A percentile compares a stretch with the other conserved stretches of the same genome.
phyloP scores from a whole-genome alignment of 2,329 filamentous ascomycete species.

The Falciphora oryzae region DNA sequence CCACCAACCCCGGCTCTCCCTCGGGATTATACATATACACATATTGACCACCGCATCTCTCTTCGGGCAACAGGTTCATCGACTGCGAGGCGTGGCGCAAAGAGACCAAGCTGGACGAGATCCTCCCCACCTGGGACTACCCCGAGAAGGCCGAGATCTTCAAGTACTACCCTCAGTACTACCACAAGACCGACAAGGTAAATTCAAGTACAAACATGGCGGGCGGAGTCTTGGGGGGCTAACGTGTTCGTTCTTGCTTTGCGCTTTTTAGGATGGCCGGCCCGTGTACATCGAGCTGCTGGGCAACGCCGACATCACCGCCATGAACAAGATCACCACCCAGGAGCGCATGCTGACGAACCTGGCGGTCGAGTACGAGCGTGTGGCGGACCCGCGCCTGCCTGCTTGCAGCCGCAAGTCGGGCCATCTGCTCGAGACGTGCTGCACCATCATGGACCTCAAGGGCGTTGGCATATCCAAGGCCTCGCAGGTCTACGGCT shows the following conservation, averaged over 20 bases:
- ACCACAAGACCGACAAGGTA: constrained; percentile 92
- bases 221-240: neutral
- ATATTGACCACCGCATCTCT: neutral
- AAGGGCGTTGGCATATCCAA: constrained; percentile 86
- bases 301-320: constrained; percentile 83
- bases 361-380: constrained; percentile 96
- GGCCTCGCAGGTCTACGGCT: constrained; percentile 78
- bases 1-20: neutral
- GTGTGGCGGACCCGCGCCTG: constrained; percentile 84
- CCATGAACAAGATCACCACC: constrained; percentile 90
- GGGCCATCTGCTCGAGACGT: constrained; percentile 88
- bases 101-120: constrained; percentile 76
- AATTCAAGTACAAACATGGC: neutral
- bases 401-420: constrained; percentile 93
- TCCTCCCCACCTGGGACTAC: constrained; percentile 79
- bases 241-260: constrained; percentile 6
- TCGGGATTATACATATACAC: neutral
- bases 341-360: constrained; percentile 93
- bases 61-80: constrained; percentile 63
- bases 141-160: constrained; percentile 77
- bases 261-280: constrained; percentile 68
- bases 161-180: constrained; percentile 96
- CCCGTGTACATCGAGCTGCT: constrained; percentile 96
- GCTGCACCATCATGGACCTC: constrained; percentile 97
- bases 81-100: constrained; percentile 89